Percentiles rank a stretch among this genome's conserved stretches.
These are phyloP conservation scores for Aspergillus quadricinctus DNA, from an alignment of 2,329 filamentous ascomycete species.

Conservation along the genomic window DNA sequence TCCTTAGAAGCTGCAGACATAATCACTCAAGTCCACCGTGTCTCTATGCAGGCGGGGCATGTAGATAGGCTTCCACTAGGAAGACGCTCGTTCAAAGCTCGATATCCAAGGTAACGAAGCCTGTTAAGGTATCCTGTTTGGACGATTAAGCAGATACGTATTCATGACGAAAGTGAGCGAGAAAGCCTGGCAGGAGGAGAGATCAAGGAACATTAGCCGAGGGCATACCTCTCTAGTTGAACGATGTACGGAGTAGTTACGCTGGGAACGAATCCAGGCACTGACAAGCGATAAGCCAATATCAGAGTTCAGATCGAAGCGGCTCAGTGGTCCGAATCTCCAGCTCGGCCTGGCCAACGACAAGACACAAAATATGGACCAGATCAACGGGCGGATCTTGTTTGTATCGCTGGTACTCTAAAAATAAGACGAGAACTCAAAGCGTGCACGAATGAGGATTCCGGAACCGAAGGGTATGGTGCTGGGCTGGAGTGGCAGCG, in stretches of 20 bases:
- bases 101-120: neutral
- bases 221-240: neutral
- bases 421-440: conserved; percentile 8
- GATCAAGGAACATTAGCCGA: neutral
- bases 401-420: conserved; percentile 2
- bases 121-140: neutral
- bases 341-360: neutral
- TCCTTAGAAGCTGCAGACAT: neutral
- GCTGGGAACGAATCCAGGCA: neutral
- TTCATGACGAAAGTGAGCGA: neutral
- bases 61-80: too few relatives aligned
- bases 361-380: neutral
- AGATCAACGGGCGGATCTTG: neutral
- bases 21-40: too few relatives aligned
- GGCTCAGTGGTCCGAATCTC: neutral
- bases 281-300: neutral
- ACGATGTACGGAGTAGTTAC: neutral
- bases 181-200: neutral
- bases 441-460: neutral
- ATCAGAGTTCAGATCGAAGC: neutral
- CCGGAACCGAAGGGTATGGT: neutral
- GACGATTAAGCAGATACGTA: neutral
- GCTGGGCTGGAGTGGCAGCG: conserved; percentile 2
- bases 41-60: too few relatives aligned
- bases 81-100: neutral